Evolutionary conservation across 805 yeast genomes (phyloP).

Genomic region (Torulaspora delbrueckii): DNA sequence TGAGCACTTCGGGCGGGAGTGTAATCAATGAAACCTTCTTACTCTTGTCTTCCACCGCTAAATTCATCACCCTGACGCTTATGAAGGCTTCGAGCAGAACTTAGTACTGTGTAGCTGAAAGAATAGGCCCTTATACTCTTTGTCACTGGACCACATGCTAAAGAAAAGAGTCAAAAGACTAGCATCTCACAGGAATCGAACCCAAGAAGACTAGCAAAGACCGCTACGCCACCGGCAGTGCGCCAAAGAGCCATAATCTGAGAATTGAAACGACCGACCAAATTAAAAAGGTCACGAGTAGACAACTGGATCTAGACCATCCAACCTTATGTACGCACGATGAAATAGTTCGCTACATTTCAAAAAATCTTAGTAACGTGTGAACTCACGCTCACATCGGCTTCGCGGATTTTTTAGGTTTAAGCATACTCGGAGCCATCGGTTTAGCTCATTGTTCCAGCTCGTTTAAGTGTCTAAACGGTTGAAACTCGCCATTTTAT

Average conservation of each 20-base stretch:
- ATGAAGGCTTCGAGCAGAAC: background rate
- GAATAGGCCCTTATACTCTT: background rate
- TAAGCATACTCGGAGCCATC: background rate
- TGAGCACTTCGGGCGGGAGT: conserved; percentile 38
- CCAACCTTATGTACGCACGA: too few species aligned
- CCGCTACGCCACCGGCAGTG: background rate
- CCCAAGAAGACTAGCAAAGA: background rate
- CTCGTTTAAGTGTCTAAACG: conserved; percentile 3
- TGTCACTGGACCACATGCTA: background rate
- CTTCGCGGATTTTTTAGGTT: too few species aligned
- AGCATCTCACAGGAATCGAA: background rate
- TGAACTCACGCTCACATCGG: too few species aligned
- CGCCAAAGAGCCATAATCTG: too few species aligned
- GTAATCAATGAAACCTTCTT: conserved; percentile 5
- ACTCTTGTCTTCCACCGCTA: background rate
- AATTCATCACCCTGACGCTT: background rate
- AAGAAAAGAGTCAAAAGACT: background rate
- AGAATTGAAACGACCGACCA: background rate
- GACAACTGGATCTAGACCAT: too few species aligned
- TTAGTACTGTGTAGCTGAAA: background rate
- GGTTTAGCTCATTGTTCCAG: background rate
- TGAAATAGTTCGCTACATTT: too few species aligned
- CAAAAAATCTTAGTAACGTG: too few species aligned
- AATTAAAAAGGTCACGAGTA: background rate
- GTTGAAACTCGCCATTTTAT: conserved; percentile 2